phyloP scores from a whole-genome alignment of 805 yeast genomes.

The Cyberlindnera misumaiensis region DNA sequence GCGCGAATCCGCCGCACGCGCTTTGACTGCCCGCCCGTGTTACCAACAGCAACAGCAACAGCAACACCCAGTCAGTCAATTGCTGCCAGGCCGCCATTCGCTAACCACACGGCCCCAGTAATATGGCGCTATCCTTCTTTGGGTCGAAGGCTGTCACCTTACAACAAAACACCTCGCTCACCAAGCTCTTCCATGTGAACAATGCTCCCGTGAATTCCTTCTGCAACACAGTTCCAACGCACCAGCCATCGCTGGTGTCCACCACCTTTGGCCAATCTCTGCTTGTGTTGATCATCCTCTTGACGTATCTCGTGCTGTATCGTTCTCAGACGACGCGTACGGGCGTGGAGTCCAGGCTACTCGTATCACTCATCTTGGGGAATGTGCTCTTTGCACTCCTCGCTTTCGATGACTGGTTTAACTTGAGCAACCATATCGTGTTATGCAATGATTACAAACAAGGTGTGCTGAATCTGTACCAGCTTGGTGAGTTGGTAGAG shows the following conservation, averaged over 20 bases:
- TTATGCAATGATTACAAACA: slow-evolving; percentile 25
- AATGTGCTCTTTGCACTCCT: slow-evolving; percentile 11
- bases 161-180: slow-evolving; percentile 5
- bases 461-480: slow-evolving; percentile 19
- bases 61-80: no score
- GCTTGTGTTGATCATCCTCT: slow-evolving; percentile 9
- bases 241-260: slow-evolving; percentile 20
- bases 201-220: slow-evolving; percentile 22
- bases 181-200: slow-evolving; percentile 18
- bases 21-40: no score
- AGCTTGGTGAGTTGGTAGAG: slow-evolving; percentile 19
- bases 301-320: slow-evolving; percentile 11
- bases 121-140: slow-evolving; percentile 1
- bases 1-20: no score
- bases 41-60: no score
- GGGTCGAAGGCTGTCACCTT: slow-evolving; percentile 6
- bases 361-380: slow-evolving; percentile 18
- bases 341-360: slow-evolving; percentile 20
- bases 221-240: slow-evolving; percentile 18
- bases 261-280: slow-evolving; percentile 21
- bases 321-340: slow-evolving; percentile 1
- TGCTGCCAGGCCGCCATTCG: no score
- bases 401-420: slow-evolving; percentile 21
- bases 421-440: slow-evolving; percentile 17
- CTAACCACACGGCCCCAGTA: no score